Evolutionary conservation across 164 flowering plant genomes (phyloP).

Genomic region (Tetracentron sinense): DNA sequence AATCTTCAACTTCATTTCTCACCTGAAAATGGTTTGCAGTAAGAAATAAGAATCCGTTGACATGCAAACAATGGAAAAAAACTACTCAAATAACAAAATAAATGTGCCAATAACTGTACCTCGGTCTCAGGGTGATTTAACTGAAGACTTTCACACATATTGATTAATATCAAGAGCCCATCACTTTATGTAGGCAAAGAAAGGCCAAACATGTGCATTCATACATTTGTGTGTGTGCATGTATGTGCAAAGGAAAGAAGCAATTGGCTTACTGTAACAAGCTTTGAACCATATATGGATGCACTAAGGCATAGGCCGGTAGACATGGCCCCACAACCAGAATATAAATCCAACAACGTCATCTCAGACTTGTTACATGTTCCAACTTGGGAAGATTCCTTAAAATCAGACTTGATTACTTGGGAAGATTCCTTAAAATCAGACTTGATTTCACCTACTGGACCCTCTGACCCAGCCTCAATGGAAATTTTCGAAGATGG

Average conservation of each 20-base stretch:
- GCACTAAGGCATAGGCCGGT: constrained; percentile 80
- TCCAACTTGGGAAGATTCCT: not conserved
- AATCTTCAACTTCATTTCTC: constrained; percentile 75
- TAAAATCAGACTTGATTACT: too few species aligned
- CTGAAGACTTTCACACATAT: constrained; percentile 59
- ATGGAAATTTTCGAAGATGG: constrained; percentile 35
- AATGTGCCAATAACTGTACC: constrained; percentile 28
- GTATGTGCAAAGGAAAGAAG: not conserved
- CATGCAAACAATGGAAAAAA: not conserved
- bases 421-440: too few species aligned
- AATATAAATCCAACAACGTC: too few species aligned
- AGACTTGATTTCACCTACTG: constrained; percentile 13
- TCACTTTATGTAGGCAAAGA: too few species aligned
- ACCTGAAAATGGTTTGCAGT: constrained; percentile 63
- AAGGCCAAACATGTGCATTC: too few species aligned
- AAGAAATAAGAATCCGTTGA: not conserved
- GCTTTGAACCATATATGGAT: constrained; percentile 36
- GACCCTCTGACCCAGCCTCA: constrained; percentile 18
- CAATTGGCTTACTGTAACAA: constrained; percentile 59
- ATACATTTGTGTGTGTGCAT: too few species aligned
- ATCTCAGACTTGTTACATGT: constrained; percentile 20
- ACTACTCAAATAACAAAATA: not conserved
- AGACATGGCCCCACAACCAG: too few species aligned
- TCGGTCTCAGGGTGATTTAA: constrained; percentile 76
- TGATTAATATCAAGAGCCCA: constrained; percentile 87